Evolutionary conservation across 75 land plant species (phyloP).

Genomic region (Pinus taeda): DNA sequence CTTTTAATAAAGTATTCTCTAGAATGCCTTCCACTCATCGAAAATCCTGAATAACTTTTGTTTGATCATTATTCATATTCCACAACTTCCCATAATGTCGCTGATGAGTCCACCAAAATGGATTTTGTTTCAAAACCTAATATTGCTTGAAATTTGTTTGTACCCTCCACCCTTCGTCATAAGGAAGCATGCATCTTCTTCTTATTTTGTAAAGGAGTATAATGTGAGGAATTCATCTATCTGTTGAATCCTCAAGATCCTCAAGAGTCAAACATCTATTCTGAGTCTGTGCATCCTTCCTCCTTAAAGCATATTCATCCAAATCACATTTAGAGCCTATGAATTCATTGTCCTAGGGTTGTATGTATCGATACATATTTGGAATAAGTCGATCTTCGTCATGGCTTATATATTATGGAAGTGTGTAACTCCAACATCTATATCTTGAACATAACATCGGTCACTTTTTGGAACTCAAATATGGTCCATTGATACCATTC

Average conservation of each 20-base stretch:
- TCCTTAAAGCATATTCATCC: no score
- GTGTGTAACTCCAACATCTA: no score
- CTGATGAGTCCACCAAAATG: constrained; percentile 99
- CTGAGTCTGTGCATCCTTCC: constrained; percentile 97
- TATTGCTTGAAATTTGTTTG: constrained; percentile 98
- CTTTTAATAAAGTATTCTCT: constrained; percentile 95
- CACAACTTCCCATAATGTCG: constrained; percentile 98
- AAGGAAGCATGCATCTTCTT: constrained; percentile 93
- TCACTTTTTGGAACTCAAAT: no score
- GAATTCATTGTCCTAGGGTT: no score
- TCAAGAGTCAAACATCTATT: constrained; percentile 97
- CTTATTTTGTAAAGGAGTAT: constrained; percentile 96
- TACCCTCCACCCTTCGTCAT: constrained; percentile 99
- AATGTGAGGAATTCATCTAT: constrained; percentile 95
- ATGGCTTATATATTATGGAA: no score
- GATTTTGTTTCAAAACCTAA: constrained; percentile 98
- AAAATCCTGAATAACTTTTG: constrained; percentile 97
- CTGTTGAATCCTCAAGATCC: constrained; percentile 99
- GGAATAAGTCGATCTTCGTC: no score
- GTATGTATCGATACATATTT: no score
- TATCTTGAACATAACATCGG: no score
- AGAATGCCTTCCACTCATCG: constrained; percentile 99
- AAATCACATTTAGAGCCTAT: no score
- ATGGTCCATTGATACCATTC: no score
- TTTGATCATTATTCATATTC: constrained; percentile 96